Base-by-base conservation (phyloP, 148 eudicot species). In the Amaranthus hypochondriacus region DNA sequence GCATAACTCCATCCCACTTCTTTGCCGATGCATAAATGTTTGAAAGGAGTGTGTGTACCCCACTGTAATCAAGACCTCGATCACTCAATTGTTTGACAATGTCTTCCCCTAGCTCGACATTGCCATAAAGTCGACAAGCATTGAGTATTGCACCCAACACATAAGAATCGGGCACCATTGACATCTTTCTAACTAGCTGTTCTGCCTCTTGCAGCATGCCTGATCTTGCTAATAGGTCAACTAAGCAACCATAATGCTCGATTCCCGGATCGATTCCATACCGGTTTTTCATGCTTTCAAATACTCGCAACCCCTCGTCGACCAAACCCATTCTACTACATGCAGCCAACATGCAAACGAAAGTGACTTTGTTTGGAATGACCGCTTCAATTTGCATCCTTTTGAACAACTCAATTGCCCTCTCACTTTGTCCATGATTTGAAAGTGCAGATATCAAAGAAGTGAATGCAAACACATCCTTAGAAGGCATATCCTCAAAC, bases 401-500 rank as follows among this genome's bases (percentile, higher is more conserved):
- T 15, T 53, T 60, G 46, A 89, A 82, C 68, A 87, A 69, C 50
- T 87, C 81, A 21, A 91, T 72, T 8, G 90, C 88, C 9, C 63
- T 63, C 15, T 52, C 60, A 76, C 93, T 76, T 70, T 81, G 64
- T 3, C 93, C 93, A 57, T 87, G 86, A 75, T 87, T 83, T n/a
- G 92, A 88, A 3, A 91, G 60, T n/a, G 89, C 97, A 0, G 87
- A 82, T 54, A 91, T 89, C 80, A 89, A 72, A n/a, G 92, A 81
- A 53, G 89, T 91, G 53, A 70, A 91, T 43, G 89, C 83, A 71
- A 79, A 81, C 12, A 83, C 89, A 69, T 91, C 92, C 15, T 72
- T 83, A 51, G 14, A 11, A 4, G 81, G 81, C 79, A 87, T 87
- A 14, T 78, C 79, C 70, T 92, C 87, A 43, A 89, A 92, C 47